Evolutionary conservation across 805 yeast genomes (phyloP), one percentile per base, ranked within the genome.

Genomic region (Nakazawaea ernobii): DNA sequence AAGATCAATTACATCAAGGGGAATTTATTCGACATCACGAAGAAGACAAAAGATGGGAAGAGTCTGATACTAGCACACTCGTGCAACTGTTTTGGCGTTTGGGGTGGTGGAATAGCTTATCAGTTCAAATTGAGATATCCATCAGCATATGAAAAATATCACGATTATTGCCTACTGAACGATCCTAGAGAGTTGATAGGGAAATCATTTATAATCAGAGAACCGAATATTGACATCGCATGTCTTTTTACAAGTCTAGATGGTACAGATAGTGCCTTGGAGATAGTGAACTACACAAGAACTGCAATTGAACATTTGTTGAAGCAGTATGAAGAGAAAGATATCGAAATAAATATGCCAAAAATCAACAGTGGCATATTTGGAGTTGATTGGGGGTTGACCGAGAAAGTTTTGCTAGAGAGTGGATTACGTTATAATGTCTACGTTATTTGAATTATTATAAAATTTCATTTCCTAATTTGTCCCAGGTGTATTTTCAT

Each of bases 71-170:
- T 87, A 4, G 85, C 85, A 1, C 96, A 88, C 59, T 80, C 95
- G 0, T 88, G 96, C 58, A 88, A 88, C 59, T 80, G 89, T 35
- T 68, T 71, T 26, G 96, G 95, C 0, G 57, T 70, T 1, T 88
- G 96, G 96, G 94, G 94, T 4, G 92, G 87, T 3, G 96, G 96
- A 0, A 76, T 88, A 2, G 95, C 95, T 0, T 69, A 69, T 3
- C 75, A 65, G 26, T 78, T 88, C 56, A 75, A 71, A 24, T 46
- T 55, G 14, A 61, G 67, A 40, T 87, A 73, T 60, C 90, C 88
- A 2, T 57, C 67, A 2, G 77, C 92, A 4, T 84, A 77, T 55
- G 53, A 59, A 39, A 52, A 56, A 4, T 86, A 88, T 55, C 53
- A 59, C 13, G 54, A 62, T 1, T 68, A 71, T 54, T 81, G 86